A percentile compares a stretch with the other conserved stretches of the same genome.
These are phyloP conservation scores for Fusarium coicis DNA, from an alignment of 2,329 filamentous ascomycete genomes.

Conservation along the genomic window DNA sequence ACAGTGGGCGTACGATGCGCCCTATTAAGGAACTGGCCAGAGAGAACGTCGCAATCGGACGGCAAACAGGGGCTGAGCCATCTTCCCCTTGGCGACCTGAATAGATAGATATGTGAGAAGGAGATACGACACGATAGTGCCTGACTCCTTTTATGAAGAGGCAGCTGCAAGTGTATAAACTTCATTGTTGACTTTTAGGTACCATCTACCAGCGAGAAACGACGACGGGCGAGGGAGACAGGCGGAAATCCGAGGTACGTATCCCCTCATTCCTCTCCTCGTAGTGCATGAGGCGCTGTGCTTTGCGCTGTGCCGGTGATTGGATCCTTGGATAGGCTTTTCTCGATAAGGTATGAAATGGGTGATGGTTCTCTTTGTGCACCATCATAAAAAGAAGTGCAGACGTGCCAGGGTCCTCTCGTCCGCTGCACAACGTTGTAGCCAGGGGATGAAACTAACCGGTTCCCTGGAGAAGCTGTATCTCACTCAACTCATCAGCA, in stretches of 20 bases:
- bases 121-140: conserved; percentile 12
- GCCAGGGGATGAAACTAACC: conserved; percentile 29
- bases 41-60: conserved; percentile 40
- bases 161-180: background rate
- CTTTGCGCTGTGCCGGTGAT: conserved; percentile 31
- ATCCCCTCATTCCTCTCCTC: conserved; percentile 32
- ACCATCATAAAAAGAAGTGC: conserved; percentile 31
- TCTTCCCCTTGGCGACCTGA: conserved; percentile 15
- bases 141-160: background rate
- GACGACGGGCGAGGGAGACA: conserved; percentile 5
- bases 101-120: conserved; percentile 14
- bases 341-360: conserved; percentile 37
- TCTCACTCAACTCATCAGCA: conserved; percentile 15
- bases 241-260: conserved; percentile 7
- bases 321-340: conserved; percentile 29
- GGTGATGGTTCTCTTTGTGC: conserved; percentile 29
- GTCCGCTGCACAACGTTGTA: conserved; percentile 32
- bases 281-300: conserved; percentile 34
- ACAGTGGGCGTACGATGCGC: conserved; percentile 24
- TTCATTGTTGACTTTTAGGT: background rate
- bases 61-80: conserved; percentile 39
- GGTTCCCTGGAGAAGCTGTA: conserved; percentile 25
- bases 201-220: background rate
- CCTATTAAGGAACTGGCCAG: conserved; percentile 34
- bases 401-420: conserved; percentile 33